Base-by-base conservation (phyloP, 2,329 filamentous ascomycete species). In the Fonsecaea monophora region DNA sequence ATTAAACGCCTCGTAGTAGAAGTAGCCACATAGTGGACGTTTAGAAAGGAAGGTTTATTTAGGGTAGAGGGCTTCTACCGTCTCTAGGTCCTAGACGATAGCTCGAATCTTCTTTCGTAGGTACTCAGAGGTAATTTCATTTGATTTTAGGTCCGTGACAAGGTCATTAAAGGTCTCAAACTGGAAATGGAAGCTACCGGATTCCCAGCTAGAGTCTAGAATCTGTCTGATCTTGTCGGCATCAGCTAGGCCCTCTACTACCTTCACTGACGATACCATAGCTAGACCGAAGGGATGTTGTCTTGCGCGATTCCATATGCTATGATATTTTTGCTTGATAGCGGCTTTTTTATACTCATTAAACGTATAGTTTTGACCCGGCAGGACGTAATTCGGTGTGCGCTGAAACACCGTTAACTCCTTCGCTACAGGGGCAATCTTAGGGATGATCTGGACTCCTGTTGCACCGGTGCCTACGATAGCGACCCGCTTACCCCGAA, bases 301-400 rank as follows among this genome's bases (percentile, higher is more conserved):
- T 5, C 38, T 18, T 34, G 15, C 45, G 21, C 15, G 48, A 15
- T 45, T 72, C 0, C 18, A 57, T 2, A 38, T 45, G 4, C 0
- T n/a, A 3, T 62, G 8, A 40, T 57, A 50, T 9, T 58, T 53
- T 15, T 57, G 18, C 32, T 59, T 62, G 18, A 66, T 48, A 21
- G 42, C 40, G 1, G 84, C 76, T 72, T 89, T 84, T 34, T 50
- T 18, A 37, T 48, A 10, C 68, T 85, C 82, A 63, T 81, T 79
- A 21, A 57, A 30, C 4, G 45, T 34, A 38, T 88, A 75, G 0
- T 78, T 64, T 2, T 81, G 78, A 86, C 90, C 89, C 0, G 87
- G 87, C 0, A 90, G 73, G 0, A 85, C 85, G 6, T 88, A 77
- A 69, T 90, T 91, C 0, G 89, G 88, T 1, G 87, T 90, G 13